Evolutionary conservation across 1,139 yeast species (phyloP), one percentile per base, ranked within the genome.

Genomic region (Suzukiozyma palmioleophila): DNA sequence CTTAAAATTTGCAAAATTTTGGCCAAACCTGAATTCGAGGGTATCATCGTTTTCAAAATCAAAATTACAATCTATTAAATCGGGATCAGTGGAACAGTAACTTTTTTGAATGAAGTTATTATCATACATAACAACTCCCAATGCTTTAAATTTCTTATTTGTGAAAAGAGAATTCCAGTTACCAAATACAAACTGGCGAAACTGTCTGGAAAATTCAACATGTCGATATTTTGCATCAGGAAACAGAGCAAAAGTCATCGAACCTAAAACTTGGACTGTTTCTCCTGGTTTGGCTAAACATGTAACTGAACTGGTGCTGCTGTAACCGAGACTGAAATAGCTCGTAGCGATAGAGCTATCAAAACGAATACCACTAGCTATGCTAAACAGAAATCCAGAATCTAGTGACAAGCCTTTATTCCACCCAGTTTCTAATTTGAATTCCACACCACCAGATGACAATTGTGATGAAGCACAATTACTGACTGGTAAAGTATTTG

Each of bases 401-500:
- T 36, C 31, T 6, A 36, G 16, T n/a, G 31, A 13, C 8, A 31
- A 13, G 7, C 36, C 22, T 25, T 29, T 31, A 12, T 24, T 31
- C 26, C 32, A 22, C 6, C 33, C 39, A 12, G 31, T 11, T 32
- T 24, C 15, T 33, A 33, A 29, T 14, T 27, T 26, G 9, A 26
- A 25, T 15, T 24, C 12, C 8, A 25, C 26, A 6, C 29, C 37
- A 25, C 26, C 8, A 3, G 31, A 24, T 5, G 39, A 37, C 5
- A 22, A 21, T 24, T 27, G 21, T 4, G 37, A 24, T 5, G 37
- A 33, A 28, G 35, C 31, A 33, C 39, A 37, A 12, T 29, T 35
- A 33, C 39, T 37, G 13, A 37, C n/a, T 10, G 39, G 39, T 12
- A 33, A 33, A 7, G 36, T n/a, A 26, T 33, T 25, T 8, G 36